Conservation (phyloP, 148 eudicot species). For the Simmondsia chinensis region DNA sequence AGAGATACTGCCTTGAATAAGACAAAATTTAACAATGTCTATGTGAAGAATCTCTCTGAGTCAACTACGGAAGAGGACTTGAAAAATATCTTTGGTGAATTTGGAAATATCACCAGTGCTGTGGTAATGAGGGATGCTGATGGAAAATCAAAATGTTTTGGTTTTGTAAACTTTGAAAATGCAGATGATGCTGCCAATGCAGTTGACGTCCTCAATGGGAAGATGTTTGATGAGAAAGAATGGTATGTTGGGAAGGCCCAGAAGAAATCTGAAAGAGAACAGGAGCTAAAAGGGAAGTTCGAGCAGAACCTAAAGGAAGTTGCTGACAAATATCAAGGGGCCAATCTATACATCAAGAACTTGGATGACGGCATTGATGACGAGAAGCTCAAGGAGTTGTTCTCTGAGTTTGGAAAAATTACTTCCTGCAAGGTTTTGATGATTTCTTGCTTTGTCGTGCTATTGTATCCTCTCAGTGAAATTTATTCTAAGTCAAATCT, state of each 20-base stretch:
- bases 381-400: constrained; percentile 76
- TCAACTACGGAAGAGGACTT: constrained; percentile 26
- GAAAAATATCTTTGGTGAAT: constrained; percentile 27
- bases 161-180: constrained; percentile 37
- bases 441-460: neutral
- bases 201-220: constrained; percentile 33
- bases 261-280: constrained; percentile 36
- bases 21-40: constrained; percentile 29
- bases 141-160: constrained; percentile 33
- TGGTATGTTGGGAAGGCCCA: constrained; percentile 43
- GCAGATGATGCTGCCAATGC: constrained; percentile 35
- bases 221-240: constrained; percentile 26
- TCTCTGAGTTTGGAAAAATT: constrained; percentile 59
- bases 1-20: constrained; percentile 14
- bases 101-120: constrained; percentile 30
- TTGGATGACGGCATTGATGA: constrained; percentile 74
- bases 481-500: too few species aligned
- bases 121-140: constrained; percentile 32
- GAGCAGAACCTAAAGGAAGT: constrained; percentile 29
- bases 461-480: neutral
- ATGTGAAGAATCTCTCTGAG: constrained; percentile 32
- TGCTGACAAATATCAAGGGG: constrained; percentile 28
- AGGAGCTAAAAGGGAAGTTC: constrained; percentile 22
- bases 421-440: constrained; percentile 65
- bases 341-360: constrained; percentile 34